Percentiles rank a stretch among this genome's conserved stretches.
Conservation (phyloP, 2,329 filamentous ascomycete species). For the Stagonosporopsis cucurbitacearum region DNA sequence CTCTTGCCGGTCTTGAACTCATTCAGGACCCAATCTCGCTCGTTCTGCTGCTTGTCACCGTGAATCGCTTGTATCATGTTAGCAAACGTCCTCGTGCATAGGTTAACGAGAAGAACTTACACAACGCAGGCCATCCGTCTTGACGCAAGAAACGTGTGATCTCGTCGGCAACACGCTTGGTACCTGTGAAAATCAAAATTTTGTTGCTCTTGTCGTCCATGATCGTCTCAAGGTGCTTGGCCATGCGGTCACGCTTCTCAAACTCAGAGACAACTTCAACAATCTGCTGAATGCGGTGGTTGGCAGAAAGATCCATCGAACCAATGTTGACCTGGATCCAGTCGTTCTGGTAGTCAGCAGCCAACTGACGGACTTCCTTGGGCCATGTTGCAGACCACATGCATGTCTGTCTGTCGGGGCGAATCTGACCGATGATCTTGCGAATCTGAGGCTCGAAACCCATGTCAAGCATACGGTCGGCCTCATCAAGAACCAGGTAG, state of each 20-base stretch:
- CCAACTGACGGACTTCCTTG: slow-evolving; percentile 94
- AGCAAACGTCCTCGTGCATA: slow-evolving; percentile 36
- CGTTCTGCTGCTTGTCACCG: slow-evolving; percentile 99
- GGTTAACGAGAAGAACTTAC: slow-evolving; percentile 61
- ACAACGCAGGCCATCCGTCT: slow-evolving; percentile 96
- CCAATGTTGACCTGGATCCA: slow-evolving; percentile 99
- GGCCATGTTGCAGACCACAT: slow-evolving; percentile 99
- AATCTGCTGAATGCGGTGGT: slow-evolving; percentile 97
- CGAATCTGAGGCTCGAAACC: slow-evolving; percentile 99
- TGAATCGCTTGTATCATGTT: slow-evolving; percentile 76
- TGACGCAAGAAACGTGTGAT: slow-evolving; percentile 97
- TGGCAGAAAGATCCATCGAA: slow-evolving; percentile 93
- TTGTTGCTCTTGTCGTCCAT: slow-evolving; percentile 98
- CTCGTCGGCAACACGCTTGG: slow-evolving; percentile 92
- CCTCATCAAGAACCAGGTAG: slow-evolving; percentile 97
- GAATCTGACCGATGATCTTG: slow-evolving; percentile 97
- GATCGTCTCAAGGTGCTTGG: slow-evolving; percentile 95
- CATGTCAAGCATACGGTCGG: slow-evolving; percentile 99
- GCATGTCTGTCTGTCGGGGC: slow-evolving; percentile 96
- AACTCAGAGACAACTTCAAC: slow-evolving; percentile 96
- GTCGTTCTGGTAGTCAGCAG: slow-evolving; percentile 87
- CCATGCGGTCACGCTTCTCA: slow-evolving; percentile 97
- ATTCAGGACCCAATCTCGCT: slow-evolving; percentile 99
- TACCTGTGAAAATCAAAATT: slow-evolving; percentile 86
- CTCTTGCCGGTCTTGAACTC: slow-evolving; percentile 99